Evolutionary conservation across 2,329 filamentous ascomycete genomes (phyloP), one percentile per base, ranked within the genome.

Genomic region (Penicillium sp.): DNA sequence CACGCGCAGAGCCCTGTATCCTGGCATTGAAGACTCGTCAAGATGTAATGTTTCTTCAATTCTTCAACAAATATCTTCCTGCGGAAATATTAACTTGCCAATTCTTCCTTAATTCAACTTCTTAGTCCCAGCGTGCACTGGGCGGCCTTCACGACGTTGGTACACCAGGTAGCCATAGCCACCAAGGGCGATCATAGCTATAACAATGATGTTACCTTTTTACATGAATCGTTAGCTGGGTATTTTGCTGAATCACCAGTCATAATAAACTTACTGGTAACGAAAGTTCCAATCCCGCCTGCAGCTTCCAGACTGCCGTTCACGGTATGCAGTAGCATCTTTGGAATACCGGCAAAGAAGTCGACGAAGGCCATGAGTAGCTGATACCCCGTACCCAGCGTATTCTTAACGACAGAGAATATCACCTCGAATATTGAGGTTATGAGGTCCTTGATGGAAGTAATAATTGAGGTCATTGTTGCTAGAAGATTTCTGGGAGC

Each of bases 381-480:
- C 8, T 46, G 48, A 12, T 31, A 43, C 1, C 53, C 44, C 4
- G 41, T 28, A 51, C 59, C 44, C 16, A 63, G 50, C 5, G 52
- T 50, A 5, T 30, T 46, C 8, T 50, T 42, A 22, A 57, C 43
- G 2, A 56, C 43, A 5, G 61, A 62, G 42, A 61, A 61, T 44
- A 62, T 56, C 22, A 63, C 51, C 51, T 63, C 61, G n/a, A 63
- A 57, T 2, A 63, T 5, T 1, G 61, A 60, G 11, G 33, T 11
- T 9, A 63, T 28, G 14, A 63, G 53, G 47, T 63, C 60, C 36
- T 63, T 58, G 52, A 63, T 14, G 25, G 61, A 62, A 41, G 52
- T 40, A 10, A 62, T 53, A 45, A 62, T 53, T 22, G 61, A 63
- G 22, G 57, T 41, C 61, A 63, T 63, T 6, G 26, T 41, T 33